Evolutionary conservation across 2,329 filamentous ascomycete genomes (phyloP), one percentile per base, ranked within the genome.

Genomic region (Tolypocladium ophioglossoides): DNA sequence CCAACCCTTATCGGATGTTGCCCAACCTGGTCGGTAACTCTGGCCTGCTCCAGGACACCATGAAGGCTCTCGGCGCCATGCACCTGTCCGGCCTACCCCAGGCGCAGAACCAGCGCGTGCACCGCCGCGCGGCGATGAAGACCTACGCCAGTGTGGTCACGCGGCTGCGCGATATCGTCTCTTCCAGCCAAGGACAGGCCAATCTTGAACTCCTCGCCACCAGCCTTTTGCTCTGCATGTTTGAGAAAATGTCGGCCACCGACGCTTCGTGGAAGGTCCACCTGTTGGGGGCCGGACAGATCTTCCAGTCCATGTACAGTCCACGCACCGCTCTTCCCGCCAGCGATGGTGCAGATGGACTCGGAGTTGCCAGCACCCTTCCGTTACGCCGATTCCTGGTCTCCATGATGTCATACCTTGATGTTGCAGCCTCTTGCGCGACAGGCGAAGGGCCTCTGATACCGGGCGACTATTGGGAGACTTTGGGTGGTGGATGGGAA

Each of bases 1-100:
- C 64, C 37, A 71, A 72, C 47, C 70, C 70, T 1, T 72, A 65
- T 74, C 60, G 74, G 66, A 7, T 57, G 76, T 53, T 60, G 22
- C 58, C 57, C 39, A 66, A 69, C n/a, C 68, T 79, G 52, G 67
- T 77, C 24, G 76, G 74, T 11, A 70, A 72, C 52, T 67, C 80
- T 18, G 72, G 64, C 7, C 63, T 66, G 2, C 67, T 68, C 8
- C 67, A 70, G 61, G 61, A 63, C 20, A 65, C 68, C 18, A 72
- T 72, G 70, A 64, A 70, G 54, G 69, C 70, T 20, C 57, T 72
- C 30, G 70, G 69, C 11, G 70, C 70, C 32, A 64, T 72, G 52
- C 70, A 72, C 55, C 61, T 71, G n/a, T 67, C 69, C n/a, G 70
- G 70, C 40, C 68, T 70, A 1, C 67, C 69, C 1, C 54, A 56